Evolutionary conservation across 2,329 filamentous ascomycete species (phyloP).

Genomic region (Graphilbum fragrans): DNA sequence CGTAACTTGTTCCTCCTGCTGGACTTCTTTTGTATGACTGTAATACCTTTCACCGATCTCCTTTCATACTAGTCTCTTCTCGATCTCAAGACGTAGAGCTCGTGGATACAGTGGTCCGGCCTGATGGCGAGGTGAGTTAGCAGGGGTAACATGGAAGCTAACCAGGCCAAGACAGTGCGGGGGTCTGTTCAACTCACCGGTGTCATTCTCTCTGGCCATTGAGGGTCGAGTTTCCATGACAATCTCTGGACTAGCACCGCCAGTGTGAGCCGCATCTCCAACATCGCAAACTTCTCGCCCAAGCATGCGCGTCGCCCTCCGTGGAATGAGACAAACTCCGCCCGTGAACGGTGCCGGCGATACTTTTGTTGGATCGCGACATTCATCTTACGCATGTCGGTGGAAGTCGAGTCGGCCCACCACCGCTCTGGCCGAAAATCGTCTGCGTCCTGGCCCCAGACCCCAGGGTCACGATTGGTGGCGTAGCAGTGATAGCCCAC

Average conservation of each 20-base stretch:
- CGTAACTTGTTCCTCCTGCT: no score
- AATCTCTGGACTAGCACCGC: not conserved
- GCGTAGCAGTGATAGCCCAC: slow-evolving; percentile 54
- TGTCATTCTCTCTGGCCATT: not conserved
- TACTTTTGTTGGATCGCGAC: not conserved
- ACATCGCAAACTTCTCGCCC: not conserved
- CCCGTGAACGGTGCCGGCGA: not conserved
- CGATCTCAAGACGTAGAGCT: not conserved
- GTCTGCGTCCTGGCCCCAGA: slow-evolving; percentile 68
- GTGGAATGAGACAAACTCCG: not conserved
- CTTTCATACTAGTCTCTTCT: not conserved
- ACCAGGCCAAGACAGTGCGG: no score
- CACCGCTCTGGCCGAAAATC: slow-evolving; percentile 73
- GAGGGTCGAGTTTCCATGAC: not conserved
- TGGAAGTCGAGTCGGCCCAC: slow-evolving; percentile 31
- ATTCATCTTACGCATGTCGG: no score
- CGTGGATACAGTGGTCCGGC: not conserved
- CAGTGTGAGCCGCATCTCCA: not conserved
- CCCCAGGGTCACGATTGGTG: slow-evolving; percentile 52
- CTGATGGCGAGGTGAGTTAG: not conserved
- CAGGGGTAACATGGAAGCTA: not conserved
- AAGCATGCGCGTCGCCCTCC: not conserved
- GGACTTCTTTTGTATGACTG: no score
- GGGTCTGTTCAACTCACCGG: no score
- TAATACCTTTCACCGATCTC: no score